Conservation (phyloP, 2,329 filamentous ascomycete species). For the Colletotrichum sp. region DNA sequence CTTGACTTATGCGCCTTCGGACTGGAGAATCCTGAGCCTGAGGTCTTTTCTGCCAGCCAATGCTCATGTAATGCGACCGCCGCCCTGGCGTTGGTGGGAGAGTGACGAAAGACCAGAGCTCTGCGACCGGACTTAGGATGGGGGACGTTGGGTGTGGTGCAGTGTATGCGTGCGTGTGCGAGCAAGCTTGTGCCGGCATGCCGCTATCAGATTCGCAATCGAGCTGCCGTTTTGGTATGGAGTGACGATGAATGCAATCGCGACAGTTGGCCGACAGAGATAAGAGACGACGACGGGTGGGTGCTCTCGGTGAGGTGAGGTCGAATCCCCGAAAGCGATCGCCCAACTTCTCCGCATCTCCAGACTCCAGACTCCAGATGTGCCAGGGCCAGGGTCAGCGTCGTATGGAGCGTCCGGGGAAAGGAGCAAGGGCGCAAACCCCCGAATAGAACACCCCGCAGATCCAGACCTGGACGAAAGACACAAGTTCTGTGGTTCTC, state of each 20-base stretch:
- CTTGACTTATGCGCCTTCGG: conserved; percentile 13
- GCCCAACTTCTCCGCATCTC: background rate
- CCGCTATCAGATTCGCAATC: background rate
- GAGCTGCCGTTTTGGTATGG: background rate
- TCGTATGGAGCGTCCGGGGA: conserved; percentile 1
- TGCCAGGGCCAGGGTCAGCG: background rate
- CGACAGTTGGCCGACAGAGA: background rate
- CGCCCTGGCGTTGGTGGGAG: background rate
- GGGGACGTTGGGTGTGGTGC: background rate
- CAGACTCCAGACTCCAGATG: background rate
- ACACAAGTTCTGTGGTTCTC: background rate
- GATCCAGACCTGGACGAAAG: background rate
- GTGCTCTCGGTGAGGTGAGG: background rate
- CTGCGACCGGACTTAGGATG: conserved; percentile 11
- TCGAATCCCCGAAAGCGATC: conserved; percentile 4
- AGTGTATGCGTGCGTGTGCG: background rate
- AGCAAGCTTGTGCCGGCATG: background rate
- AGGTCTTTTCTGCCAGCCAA: background rate
- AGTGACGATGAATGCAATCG: background rate
- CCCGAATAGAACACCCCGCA: conserved; percentile 4
- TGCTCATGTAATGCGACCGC: background rate
- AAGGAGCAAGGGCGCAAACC: background rate
- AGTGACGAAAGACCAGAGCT: background rate
- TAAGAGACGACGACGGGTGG: background rate
- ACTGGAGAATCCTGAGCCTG: background rate